phyloP scores from a whole-genome alignment of 1,284 basidiomycete genomes.

The Puccinia sorghi region DNA sequence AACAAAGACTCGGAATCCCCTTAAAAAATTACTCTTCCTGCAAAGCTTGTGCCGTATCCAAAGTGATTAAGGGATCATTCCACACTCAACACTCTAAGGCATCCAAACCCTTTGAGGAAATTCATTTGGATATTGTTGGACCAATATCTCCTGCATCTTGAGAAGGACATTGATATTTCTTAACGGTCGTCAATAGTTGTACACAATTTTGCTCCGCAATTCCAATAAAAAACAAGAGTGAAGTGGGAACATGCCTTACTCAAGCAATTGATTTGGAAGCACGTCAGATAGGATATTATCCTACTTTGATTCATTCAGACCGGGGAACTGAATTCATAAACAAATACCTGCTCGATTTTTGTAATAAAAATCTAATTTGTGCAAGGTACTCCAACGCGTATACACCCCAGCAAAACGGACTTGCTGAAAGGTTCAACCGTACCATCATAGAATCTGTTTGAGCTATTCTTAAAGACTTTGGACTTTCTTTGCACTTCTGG shows the following conservation, averaged over 20 bases:
- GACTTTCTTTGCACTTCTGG: not conserved
- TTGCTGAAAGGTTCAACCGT: constrained; percentile 1
- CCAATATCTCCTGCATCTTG: not conserved
- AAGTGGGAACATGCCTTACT: not conserved
- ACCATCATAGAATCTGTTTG: not conserved
- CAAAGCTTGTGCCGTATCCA: not conserved
- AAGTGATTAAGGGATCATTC: not conserved
- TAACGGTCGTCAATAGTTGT: not conserved
- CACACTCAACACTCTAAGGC: not conserved
- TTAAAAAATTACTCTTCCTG: not conserved
- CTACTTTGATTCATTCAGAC: not conserved
- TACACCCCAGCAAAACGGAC: constrained; percentile 26
- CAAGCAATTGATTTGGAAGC: not conserved
- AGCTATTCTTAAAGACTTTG: not conserved
- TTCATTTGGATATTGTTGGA: not conserved
- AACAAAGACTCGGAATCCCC: not conserved
- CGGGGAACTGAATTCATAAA: constrained; percentile 20
- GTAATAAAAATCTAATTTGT: not conserved
- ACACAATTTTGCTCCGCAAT: not conserved
- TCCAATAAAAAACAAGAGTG: not conserved
- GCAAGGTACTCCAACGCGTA: not conserved
- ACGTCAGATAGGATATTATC: not conserved
- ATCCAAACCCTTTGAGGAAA: not conserved
- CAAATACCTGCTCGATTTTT: not conserved
- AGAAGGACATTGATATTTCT: not conserved